Conservation (phyloP, 495 filamentous ascomycete species). For the Apodospora peruviana region DNA sequence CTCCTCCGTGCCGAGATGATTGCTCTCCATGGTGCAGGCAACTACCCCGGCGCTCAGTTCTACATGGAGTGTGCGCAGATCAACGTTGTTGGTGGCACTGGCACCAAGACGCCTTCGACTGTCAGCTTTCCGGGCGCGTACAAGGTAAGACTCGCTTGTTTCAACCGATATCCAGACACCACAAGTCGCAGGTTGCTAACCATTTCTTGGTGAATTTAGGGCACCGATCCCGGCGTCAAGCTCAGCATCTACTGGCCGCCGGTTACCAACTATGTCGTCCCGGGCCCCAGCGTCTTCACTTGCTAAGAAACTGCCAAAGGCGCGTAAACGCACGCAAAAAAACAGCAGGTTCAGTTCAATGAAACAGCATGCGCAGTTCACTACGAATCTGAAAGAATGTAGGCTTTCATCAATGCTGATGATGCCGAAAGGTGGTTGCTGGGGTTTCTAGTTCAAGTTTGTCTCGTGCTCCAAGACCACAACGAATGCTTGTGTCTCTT, state of each 20-base stretch:
- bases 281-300: conserved; percentile 31
- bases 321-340: too few relatives aligned
- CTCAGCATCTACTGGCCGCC: conserved; percentile 41
- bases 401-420: too few relatives aligned
- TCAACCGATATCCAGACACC: neutral
- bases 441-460: too few relatives aligned
- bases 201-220: conserved; percentile 5
- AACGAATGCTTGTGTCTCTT: too few relatives aligned
- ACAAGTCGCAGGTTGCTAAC: neutral
- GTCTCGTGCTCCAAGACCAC: too few relatives aligned
- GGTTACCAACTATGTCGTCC: conserved; percentile 33
- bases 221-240: conserved; percentile 38
- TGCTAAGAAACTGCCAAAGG: conserved; percentile 22
- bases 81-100: conserved; percentile 35
- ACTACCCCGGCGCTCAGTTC: conserved; percentile 43
- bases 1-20: conserved; percentile 51
- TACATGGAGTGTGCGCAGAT: conserved; percentile 50
- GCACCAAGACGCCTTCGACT: conserved; percentile 26
- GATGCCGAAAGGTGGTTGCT: too few relatives aligned
- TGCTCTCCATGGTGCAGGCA: conserved; percentile 42
- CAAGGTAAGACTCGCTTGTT: conserved; percentile 23
- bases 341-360: too few relatives aligned
- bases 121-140: conserved; percentile 39
- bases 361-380: too few relatives aligned
- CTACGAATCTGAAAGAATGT: too few relatives aligned